These are phyloP conservation scores for Coemansia sp. DNA, from an alignment of 192 early-diverging fungal species.

Conservation along the genomic window DNA sequence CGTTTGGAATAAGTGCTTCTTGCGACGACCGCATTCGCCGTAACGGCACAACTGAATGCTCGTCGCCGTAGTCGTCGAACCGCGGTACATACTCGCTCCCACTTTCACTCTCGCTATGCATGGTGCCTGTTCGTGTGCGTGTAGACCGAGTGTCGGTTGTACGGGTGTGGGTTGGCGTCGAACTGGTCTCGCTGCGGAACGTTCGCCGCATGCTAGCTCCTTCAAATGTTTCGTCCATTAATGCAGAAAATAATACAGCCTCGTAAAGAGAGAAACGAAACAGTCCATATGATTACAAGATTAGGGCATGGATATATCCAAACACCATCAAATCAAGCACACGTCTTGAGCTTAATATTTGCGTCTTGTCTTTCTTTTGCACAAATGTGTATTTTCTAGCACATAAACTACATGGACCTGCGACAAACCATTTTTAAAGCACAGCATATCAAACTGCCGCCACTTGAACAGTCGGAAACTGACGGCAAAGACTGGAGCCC, in stretches of 20 bases:
- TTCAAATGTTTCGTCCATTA: neutral
- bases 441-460: neutral
- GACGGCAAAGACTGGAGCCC: conserved; percentile 19
- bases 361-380: neutral
- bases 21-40: conserved; percentile 37
- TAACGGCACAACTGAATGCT: conserved; percentile 23
- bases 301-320: neutral
- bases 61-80: conserved; percentile 12
- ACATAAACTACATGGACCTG: neutral
- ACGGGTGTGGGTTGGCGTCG: neutral
- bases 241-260: neutral
- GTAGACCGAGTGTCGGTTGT: neutral
- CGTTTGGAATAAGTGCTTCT: conserved; percentile 28
- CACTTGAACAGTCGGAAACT: neutral
- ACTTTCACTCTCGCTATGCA: neutral
- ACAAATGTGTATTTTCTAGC: neutral
- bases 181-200: conserved; percentile 3
- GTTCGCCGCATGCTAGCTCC: neutral
- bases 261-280: too few species aligned
- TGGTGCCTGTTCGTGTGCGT: neutral
- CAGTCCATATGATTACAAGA: neutral
- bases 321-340: too few species aligned
- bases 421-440: neutral
- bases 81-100: conserved; percentile 15
- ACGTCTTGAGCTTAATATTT: neutral